phyloP scores from a whole-genome alignment of 495 filamentous ascomycete genomes.

The Penicillium egyptiacum region DNA sequence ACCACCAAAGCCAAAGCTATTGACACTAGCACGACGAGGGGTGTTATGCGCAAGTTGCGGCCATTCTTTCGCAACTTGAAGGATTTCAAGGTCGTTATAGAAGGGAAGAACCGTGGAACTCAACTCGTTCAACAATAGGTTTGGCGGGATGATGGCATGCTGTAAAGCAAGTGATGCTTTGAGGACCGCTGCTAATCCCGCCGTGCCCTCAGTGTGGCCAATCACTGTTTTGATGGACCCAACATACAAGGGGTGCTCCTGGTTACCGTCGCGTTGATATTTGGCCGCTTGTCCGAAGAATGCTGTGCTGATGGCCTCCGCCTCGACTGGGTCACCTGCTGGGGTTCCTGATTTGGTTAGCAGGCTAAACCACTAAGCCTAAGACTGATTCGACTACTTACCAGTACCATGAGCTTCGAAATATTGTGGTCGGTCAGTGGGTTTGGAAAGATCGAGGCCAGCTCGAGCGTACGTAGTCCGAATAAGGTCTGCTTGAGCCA shows the following conservation, averaged over 20 bases:
- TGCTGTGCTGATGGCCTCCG: conserved; percentile 32
- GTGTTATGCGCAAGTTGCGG: neutral
- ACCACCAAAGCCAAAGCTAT: conserved; percentile 62
- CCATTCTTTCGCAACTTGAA: conserved; percentile 17
- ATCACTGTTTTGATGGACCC: conserved; percentile 54
- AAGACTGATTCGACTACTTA: neutral
- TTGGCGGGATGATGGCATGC: conserved; percentile 54
- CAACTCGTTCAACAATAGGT: conserved; percentile 53
- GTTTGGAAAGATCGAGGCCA: conserved; percentile 34
- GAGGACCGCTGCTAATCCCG: conserved; percentile 54
- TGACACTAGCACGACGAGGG: conserved; percentile 36
- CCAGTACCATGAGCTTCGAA: conserved; percentile 44
- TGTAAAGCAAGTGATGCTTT: conserved; percentile 46
- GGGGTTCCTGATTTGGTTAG: conserved; percentile 31
- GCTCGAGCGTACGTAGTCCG: conserved; percentile 32
- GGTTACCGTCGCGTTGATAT: conserved; percentile 33
- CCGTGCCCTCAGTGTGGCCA: conserved; percentile 57
- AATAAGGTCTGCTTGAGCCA: conserved; percentile 37
- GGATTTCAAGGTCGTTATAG: conserved; percentile 37
- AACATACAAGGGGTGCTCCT: conserved; percentile 41
- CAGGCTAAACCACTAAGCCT: neutral
- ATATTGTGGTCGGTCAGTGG: conserved; percentile 34
- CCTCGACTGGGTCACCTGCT: conserved; percentile 45
- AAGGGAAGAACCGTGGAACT: conserved; percentile 32
- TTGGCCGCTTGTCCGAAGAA: conserved; percentile 34